Evolutionary conservation across 2,329 filamentous ascomycete species (phyloP).

Genomic region (Diplodia intermedia): DNA sequence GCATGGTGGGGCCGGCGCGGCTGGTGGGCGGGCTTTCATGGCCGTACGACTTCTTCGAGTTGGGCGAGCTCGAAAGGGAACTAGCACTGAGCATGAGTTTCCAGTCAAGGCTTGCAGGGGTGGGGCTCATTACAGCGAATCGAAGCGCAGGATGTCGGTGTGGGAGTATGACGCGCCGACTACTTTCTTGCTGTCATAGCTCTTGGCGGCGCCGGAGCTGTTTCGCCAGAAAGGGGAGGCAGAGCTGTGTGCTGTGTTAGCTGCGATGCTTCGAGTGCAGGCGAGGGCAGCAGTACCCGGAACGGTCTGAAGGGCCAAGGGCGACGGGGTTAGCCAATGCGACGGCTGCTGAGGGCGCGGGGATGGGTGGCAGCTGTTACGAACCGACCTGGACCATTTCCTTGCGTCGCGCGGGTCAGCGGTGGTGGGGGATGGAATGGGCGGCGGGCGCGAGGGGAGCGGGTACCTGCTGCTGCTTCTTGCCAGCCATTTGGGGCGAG

Average conservation of each 20-base stretch:
- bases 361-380: constrained; percentile 51
- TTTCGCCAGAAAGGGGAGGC: constrained; percentile 87
- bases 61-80: constrained; percentile 60
- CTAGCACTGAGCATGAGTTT: constrained; percentile 19
- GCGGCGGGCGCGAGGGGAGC: constrained; percentile 25
- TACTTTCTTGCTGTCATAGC: constrained; percentile 68
- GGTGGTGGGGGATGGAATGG: constrained; percentile 38
- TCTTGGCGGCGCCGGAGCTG: constrained; percentile 56
- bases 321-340: constrained; percentile 46
- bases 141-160: constrained; percentile 90
- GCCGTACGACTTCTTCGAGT: constrained; percentile 61
- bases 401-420: constrained; percentile 54
- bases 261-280: not conserved
- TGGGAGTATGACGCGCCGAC: constrained; percentile 97
- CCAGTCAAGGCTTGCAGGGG: constrained; percentile 1
- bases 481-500: constrained; percentile 50
- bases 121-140: constrained; percentile 68
- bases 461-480: constrained; percentile 55
- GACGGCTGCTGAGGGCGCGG: constrained; percentile 42
- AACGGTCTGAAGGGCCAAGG: constrained; percentile 37
- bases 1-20: constrained; percentile 61
- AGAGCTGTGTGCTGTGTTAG: constrained; percentile 61
- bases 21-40: constrained; percentile 62
- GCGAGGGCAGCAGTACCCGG: constrained; percentile 27
- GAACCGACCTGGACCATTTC: constrained; percentile 99